Percentiles rank a stretch among this genome's conserved stretches.
Evolutionary conservation across 805 yeast species (phyloP).

Genomic region (Nakazawaea populi): DNA sequence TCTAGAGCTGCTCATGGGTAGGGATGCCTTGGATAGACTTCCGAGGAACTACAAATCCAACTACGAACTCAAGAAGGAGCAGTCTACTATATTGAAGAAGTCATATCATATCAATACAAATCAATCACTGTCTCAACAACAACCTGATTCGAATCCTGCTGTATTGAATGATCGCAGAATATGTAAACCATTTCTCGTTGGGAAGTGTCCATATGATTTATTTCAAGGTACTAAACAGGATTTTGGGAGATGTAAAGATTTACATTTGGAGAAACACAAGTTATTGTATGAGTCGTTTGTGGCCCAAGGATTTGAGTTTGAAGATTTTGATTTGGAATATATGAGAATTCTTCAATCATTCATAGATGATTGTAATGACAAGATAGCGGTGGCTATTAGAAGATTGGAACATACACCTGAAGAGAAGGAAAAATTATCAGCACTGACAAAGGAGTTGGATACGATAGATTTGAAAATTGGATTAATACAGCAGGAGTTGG

Average conservation of each 20-base stretch:
- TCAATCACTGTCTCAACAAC: background rate
- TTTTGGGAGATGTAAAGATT: slow-evolving; percentile 70
- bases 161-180: slow-evolving; percentile 50
- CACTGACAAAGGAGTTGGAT: slow-evolving; percentile 45
- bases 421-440: slow-evolving; percentile 23
- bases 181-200: slow-evolving; percentile 80
- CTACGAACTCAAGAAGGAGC: slow-evolving; percentile 10
- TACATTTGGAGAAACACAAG: slow-evolving; percentile 71
- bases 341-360: slow-evolving; percentile 41
- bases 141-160: slow-evolving; percentile 15
- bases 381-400: slow-evolving; percentile 55
- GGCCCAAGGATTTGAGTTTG: slow-evolving; percentile 27
- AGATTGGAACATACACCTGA: slow-evolving; percentile 75
- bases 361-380: slow-evolving; percentile 60
- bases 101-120: slow-evolving; percentile 4
- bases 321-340: slow-evolving; percentile 46
- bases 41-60: slow-evolving; percentile 22
- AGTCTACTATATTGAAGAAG: background rate
- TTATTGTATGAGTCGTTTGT: slow-evolving; percentile 55
- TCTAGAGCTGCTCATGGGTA: slow-evolving; percentile 79
- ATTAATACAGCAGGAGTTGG: slow-evolving; percentile 61
- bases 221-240: slow-evolving; percentile 79
- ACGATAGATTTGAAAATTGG: slow-evolving; percentile 57
- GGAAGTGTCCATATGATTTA: slow-evolving; percentile 80
- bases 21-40: slow-evolving; percentile 33